Conservation (phyloP, 805 yeast genomes). For the Limtongozyma cylindracea region DNA sequence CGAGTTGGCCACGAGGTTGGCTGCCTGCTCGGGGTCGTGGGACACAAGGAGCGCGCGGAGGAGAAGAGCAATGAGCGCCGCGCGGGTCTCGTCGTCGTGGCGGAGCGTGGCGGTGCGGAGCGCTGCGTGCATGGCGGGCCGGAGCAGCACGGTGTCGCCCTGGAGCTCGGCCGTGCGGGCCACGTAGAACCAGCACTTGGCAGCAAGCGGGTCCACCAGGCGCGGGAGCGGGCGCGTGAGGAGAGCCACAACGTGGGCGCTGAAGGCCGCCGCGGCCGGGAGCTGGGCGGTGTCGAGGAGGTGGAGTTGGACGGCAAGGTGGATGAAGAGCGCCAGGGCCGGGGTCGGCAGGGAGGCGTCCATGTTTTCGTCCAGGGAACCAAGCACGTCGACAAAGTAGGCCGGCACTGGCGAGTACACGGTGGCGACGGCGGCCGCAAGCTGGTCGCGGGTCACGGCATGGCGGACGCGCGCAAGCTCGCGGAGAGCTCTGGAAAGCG, state of each 20-base stretch:
- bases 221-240: slow-evolving; percentile 52
- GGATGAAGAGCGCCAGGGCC: slow-evolving; percentile 59
- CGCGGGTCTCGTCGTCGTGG: slow-evolving; percentile 82
- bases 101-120: slow-evolving; percentile 76
- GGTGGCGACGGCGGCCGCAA: slow-evolving; percentile 25
- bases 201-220: slow-evolving; percentile 62
- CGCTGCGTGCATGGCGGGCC: slow-evolving; percentile 46
- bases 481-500: too few species aligned
- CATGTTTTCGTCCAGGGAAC: slow-evolving; percentile 1
- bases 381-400: too few species aligned
- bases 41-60: slow-evolving; percentile 55
- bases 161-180: slow-evolving; percentile 48
- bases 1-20: slow-evolving; percentile 69
- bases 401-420: slow-evolving; percentile 41
- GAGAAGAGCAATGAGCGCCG: slow-evolving; percentile 63
- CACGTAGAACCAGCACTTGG: slow-evolving; percentile 83
- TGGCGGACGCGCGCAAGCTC: too few species aligned
- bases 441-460: too few species aligned
- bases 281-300: slow-evolving; percentile 37
- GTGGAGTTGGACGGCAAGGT: slow-evolving; percentile 54
- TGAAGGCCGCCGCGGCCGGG: slow-evolving; percentile 23
- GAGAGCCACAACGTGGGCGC: slow-evolving; percentile 20
- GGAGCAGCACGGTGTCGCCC: slow-evolving; percentile 23
- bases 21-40: slow-evolving; percentile 72
- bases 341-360: slow-evolving; percentile 24